Percentiles rank a stretch among this genome's conserved stretches.
Evolutionary conservation across 169 alveolate genomes (phyloP).

Genomic region (Plasmodium yoelii): DNA sequence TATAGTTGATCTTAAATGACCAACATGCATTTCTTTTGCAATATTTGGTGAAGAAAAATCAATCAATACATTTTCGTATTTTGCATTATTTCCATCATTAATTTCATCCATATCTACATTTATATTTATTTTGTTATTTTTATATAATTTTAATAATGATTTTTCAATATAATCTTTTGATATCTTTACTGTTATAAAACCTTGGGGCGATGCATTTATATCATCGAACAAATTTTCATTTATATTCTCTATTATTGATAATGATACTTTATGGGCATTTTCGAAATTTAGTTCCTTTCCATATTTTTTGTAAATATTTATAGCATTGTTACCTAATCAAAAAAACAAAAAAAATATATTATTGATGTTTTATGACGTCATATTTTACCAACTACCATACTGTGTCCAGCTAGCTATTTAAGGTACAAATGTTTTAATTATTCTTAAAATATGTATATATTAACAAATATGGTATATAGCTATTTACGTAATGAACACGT

Average conservation of each 20-base stretch:
- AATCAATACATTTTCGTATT: slow-evolving; percentile 82
- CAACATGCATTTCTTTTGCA: slow-evolving; percentile 99
- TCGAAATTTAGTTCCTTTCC: slow-evolving; percentile 79
- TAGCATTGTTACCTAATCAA: slow-evolving; percentile 83
- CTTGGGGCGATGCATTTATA: slow-evolving; percentile 89
- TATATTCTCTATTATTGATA: slow-evolving; percentile 82
- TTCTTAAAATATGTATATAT: no score
- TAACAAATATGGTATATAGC: no score
- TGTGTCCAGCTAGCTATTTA: no score
- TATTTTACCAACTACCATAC: no score
- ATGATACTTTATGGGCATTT: slow-evolving; percentile 86
- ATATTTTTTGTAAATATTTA: slow-evolving; percentile 81
- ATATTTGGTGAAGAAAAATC: slow-evolving; percentile 99
- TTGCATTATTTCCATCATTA: slow-evolving; percentile 25
- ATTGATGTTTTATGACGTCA: no score
- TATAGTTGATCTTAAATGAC: slow-evolving; percentile 98
- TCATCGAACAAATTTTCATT: slow-evolving; percentile 77
- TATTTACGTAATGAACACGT: background rate
- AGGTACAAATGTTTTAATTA: no score
- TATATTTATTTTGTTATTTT: slow-evolving; percentile 71
- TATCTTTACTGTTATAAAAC: slow-evolving; percentile 80
- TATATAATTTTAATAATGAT: slow-evolving; percentile 75
- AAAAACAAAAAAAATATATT: background rate
- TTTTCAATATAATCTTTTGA: slow-evolving; percentile 71
- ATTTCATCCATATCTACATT: slow-evolving; percentile 47